Evolutionary conservation across 2,329 filamentous ascomycete genomes (phyloP).

Genomic region (Alternaria metachromatica): DNA sequence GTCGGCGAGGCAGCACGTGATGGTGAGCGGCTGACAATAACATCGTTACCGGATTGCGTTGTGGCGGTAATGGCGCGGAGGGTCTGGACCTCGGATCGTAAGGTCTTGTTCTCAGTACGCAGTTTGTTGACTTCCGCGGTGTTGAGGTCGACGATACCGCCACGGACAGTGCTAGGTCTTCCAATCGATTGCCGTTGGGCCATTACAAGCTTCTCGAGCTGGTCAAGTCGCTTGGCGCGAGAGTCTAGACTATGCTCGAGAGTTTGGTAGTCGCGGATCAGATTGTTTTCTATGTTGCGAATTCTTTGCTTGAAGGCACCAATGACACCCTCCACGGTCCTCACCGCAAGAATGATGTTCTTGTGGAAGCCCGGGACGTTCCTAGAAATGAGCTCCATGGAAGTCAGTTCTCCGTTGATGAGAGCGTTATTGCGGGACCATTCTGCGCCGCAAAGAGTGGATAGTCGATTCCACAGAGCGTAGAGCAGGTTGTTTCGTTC

Average conservation of each 20-base stretch:
- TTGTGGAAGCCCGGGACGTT: slow-evolving; percentile 88
- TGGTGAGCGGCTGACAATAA: slow-evolving; percentile 33
- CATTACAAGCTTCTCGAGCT: slow-evolving; percentile 77
- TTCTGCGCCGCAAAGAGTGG: slow-evolving; percentile 83
- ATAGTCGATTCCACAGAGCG: slow-evolving; percentile 87
- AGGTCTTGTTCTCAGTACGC: slow-evolving; percentile 64
- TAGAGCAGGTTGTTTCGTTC: slow-evolving; percentile 90
- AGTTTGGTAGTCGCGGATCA: slow-evolving; percentile 89
- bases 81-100: slow-evolving; percentile 70
- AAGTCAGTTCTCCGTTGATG: slow-evolving; percentile 85
- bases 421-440: slow-evolving; percentile 91
- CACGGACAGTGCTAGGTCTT: slow-evolving; percentile 48
- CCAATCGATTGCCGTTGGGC: slow-evolving; percentile 48
- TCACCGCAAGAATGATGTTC: slow-evolving; percentile 85
- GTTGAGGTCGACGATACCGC: slow-evolving; percentile 49
- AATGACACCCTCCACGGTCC: slow-evolving; percentile 83
- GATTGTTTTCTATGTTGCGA: slow-evolving; percentile 82
- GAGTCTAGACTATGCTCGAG: slow-evolving; percentile 82
- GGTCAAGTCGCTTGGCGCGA: slow-evolving; percentile 84
- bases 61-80: slow-evolving; percentile 57
- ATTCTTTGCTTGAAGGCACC: slow-evolving; percentile 80
- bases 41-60: slow-evolving; percentile 30
- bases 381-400: slow-evolving; percentile 82
- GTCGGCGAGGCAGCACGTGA: slow-evolving; percentile 38
- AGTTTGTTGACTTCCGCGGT: slow-evolving; percentile 64